Conservation (phyloP, 1,139 yeast species). For the Blastobotrys apis region DNA sequence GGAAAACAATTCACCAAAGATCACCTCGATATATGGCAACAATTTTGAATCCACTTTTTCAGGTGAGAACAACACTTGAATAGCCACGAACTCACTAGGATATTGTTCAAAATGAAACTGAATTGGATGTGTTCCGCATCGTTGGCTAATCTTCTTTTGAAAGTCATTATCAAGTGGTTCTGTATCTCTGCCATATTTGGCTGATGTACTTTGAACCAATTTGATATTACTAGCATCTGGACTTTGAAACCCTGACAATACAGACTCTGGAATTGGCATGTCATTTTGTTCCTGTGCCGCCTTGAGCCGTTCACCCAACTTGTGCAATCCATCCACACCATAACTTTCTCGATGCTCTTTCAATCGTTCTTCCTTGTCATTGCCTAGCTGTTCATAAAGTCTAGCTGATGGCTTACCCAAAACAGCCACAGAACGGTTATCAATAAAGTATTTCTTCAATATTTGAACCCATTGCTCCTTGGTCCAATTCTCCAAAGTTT, state of each 20-base stretch:
- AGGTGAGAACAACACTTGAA: conserved; percentile 63
- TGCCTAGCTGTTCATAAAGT: conserved; percentile 51
- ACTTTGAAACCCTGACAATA: conserved; percentile 42
- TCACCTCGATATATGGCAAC: conserved; percentile 58
- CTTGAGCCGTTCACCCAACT: conserved; percentile 49
- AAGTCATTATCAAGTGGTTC: conserved; percentile 26
- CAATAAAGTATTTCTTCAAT: conserved; percentile 51
- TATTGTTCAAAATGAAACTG: conserved; percentile 69
- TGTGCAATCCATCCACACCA: conserved; percentile 59
- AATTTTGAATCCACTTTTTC: conserved; percentile 52
- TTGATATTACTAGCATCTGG: conserved; percentile 75
- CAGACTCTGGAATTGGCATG: conserved; percentile 63
- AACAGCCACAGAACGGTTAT: conserved; percentile 67
- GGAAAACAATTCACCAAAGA: conserved; percentile 63
- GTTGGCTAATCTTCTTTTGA: conserved; percentile 30
- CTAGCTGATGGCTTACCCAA: conserved; percentile 69
- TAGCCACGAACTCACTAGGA: conserved; percentile 74
- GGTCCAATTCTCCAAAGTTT: conserved; percentile 57
- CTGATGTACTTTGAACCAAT: conserved; percentile 75
- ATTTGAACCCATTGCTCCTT: conserved; percentile 62
- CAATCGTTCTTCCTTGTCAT: conserved; percentile 47
- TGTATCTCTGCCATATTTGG: no score
- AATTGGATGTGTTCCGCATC: no score
- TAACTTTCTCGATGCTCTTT: conserved; percentile 47
- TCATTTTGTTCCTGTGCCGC: conserved; percentile 68